phyloP scores from a whole-genome alignment of 2,329 filamentous ascomycete species.

The Hyphodiscus sp. region DNA sequence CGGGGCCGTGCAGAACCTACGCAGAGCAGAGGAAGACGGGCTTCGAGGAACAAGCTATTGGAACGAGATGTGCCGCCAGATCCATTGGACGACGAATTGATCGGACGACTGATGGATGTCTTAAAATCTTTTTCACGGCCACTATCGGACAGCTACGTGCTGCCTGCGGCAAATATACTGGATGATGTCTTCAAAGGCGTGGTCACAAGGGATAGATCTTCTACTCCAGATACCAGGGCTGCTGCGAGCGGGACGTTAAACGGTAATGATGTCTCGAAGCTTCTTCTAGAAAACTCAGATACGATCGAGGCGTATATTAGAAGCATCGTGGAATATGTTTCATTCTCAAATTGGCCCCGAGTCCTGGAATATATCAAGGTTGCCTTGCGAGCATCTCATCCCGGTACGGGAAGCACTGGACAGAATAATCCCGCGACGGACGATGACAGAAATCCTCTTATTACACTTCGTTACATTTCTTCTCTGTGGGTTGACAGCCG shows the following conservation, averaged over 20 bases:
- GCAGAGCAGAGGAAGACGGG: constrained; percentile 18
- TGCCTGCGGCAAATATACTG: constrained; percentile 51
- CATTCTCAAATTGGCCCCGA: constrained; percentile 55
- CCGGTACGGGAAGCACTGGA: constrained; percentile 16
- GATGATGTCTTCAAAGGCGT: constrained; percentile 36
- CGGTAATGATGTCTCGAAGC: constrained; percentile 23
- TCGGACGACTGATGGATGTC: constrained; percentile 48
- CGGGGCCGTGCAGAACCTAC: neutral
- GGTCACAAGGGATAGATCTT: constrained; percentile 19
- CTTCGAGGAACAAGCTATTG: constrained; percentile 21
- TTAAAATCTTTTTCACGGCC: constrained; percentile 53
- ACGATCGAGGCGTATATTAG: constrained; percentile 50
- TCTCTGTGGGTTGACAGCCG: constrained; percentile 59
- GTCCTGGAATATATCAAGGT: constrained; percentile 54
- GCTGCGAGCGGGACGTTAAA: constrained; percentile 24
- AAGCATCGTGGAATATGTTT: constrained; percentile 55
- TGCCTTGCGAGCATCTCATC: constrained; percentile 26
- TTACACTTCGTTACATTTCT: constrained; percentile 51
- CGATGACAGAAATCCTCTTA: constrained; percentile 37
- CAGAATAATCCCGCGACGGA: constrained; percentile 20
- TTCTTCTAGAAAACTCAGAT: constrained; percentile 27
- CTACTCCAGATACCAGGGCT: constrained; percentile 24
- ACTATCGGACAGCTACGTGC: constrained; percentile 48
- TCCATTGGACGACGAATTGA: constrained; percentile 42
- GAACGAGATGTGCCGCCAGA: constrained; percentile 21